Evolutionary conservation across 2,329 filamentous ascomycete genomes (phyloP).

Genomic region (Graphilbum ipis-grandicollis): DNA sequence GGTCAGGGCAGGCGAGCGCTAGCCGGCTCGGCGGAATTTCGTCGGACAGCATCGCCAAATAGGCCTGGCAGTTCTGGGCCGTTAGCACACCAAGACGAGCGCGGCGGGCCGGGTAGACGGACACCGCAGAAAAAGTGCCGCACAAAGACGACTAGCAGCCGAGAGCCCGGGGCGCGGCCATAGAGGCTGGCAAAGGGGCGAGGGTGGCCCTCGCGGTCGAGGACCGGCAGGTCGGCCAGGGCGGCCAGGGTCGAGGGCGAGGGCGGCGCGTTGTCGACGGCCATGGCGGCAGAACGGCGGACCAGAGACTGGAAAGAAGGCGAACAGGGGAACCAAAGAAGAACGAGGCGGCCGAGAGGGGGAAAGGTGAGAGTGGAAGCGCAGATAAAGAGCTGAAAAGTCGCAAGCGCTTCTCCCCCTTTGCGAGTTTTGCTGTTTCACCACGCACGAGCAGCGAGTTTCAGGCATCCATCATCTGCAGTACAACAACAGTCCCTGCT

Average conservation of each 20-base stretch:
- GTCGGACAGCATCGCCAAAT: slow-evolving; percentile 43
- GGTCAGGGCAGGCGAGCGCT: slow-evolving; percentile 29
- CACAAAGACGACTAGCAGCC: slow-evolving; percentile 56
- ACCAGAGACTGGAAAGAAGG: too few species aligned
- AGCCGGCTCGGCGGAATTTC: slow-evolving; percentile 35
- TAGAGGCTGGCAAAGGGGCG: slow-evolving; percentile 47
- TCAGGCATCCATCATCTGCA: too few species aligned
- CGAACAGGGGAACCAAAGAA: too few species aligned
- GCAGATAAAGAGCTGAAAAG: too few species aligned
- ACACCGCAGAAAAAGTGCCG: slow-evolving; percentile 71
- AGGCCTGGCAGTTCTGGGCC: slow-evolving; percentile 56
- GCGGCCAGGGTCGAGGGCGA: slow-evolving; percentile 27
- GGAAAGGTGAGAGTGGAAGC: too few species aligned
- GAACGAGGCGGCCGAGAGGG: too few species aligned
- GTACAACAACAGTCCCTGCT: too few species aligned
- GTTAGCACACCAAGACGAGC: too few species aligned
- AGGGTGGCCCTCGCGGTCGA: slow-evolving; percentile 42
- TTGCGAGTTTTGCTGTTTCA: too few species aligned
- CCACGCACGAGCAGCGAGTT: too few species aligned
- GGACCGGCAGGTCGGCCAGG: slow-evolving; percentile 37
- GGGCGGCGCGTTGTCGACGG: slow-evolving; percentile 29
- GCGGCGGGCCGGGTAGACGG: too few species aligned
- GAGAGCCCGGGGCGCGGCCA: slow-evolving; percentile 32
- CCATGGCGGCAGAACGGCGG: not conserved
- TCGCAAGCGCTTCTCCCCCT: too few species aligned